Evolutionary conservation across 2,329 filamentous ascomycete genomes (phyloP).

Genomic region (Diplodia intermedia): DNA sequence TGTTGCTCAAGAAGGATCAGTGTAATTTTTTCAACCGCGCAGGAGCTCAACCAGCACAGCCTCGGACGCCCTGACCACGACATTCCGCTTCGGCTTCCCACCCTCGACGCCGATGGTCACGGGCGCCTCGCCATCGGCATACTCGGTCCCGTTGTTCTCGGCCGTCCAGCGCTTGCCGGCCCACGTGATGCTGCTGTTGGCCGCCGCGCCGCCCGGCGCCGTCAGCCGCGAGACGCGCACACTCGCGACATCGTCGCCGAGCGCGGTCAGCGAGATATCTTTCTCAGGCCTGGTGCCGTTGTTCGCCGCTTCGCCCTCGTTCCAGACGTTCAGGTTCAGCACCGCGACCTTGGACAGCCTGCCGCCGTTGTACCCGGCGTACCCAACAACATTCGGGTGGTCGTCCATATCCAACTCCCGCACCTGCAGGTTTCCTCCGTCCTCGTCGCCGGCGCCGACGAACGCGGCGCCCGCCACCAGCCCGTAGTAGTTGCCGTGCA

Average conservation of each 20-base stretch:
- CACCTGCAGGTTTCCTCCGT: neutral
- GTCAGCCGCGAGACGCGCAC: neutral
- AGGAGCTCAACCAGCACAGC: neutral
- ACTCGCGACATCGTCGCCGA: neutral
- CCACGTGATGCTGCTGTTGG: neutral
- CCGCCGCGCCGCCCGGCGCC: neutral
- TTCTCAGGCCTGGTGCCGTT: neutral
- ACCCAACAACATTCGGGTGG: neutral
- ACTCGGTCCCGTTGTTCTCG: neutral
- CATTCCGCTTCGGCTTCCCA: neutral
- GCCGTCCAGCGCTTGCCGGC: neutral
- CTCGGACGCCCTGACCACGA: neutral
- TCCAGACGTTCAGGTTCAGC: neutral
- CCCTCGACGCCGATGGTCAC: neutral
- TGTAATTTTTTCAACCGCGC: neutral
- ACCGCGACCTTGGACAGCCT: constrained; percentile 2
- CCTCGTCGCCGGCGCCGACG: neutral
- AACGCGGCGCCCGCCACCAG: neutral
- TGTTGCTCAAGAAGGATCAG: neutral
- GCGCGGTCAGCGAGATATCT: neutral
- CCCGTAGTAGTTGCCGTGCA: constrained; percentile 17
- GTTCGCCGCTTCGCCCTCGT: neutral
- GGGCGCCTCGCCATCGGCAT: neutral
- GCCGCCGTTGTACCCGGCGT: neutral
- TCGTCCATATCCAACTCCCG: neutral